Base-by-base conservation (phyloP, 352 stramenopile genomes). In the Halophytophthora batemanensis region DNA sequence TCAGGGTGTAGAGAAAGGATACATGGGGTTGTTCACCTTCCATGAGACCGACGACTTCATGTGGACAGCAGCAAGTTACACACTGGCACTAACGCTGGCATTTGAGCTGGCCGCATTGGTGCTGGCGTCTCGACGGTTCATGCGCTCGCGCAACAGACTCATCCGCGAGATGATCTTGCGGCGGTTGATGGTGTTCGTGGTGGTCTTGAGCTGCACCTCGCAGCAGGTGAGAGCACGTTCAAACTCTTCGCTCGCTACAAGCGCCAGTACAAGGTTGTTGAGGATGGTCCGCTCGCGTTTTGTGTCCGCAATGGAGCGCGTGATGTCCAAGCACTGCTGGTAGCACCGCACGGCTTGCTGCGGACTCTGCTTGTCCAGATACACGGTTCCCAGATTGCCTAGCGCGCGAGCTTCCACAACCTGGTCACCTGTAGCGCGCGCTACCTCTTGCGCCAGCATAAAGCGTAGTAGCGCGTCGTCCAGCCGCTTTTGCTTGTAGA, bases 221-320 rank as follows among this genome's bases (percentile, higher is more conserved):
- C 71, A 91, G 54, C 77, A 87, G 18, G 53, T 46, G 42, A 88
- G 72, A 25, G 80, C 77, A 8, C 66, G 63, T 13, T 74, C 58
- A 18, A 77, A 86, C 39, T 87, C 68, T 15, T 86, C 71, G 22
- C 67, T 71, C 1, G 77, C 82, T 46, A 86, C 85, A 35, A 86
- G 61, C 8, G 82, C 77, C 15, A 93, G 78, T 35, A 93, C 78
- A 10, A 93, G 64, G 45, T 93, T 93, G 62, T 93, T 91, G 15
- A 93, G 67, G 50, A 93, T 91, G 3, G 78, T 88, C 12, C 80
- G 80, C 48, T 93, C 82, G 8, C 82, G 71, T 52, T 91, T 93
- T 19, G 73, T 69, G 45, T 91, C 80, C 12, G 79, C 66, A 36
- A 91, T 86, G 3, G 71, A 66, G 11, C 74, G 76, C 8, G 80